phyloP scores from a whole-genome alignment of 768 basidiomycete genomes.

The Phylloporus scabripes region DNA sequence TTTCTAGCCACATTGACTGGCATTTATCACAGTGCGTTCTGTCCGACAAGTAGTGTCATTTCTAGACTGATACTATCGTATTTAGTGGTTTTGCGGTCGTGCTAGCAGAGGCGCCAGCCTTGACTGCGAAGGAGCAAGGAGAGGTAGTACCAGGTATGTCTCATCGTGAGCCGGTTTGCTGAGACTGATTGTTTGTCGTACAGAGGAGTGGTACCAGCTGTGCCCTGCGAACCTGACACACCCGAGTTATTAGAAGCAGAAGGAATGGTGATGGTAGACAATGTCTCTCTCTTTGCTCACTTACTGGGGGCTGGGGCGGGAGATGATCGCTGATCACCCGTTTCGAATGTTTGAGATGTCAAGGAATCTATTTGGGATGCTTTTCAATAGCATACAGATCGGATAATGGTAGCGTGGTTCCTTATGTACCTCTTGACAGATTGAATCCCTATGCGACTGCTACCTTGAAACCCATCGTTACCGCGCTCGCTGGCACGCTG shows the following conservation, averaged over 20 bases:
- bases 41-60: neutral
- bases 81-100: conserved; percentile 27
- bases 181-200: neutral
- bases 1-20: conserved; percentile 27
- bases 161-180: too few species aligned
- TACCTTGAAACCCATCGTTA: too few species aligned
- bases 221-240: conserved; percentile 6
- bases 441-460: too few species aligned
- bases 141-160: conserved; percentile 20
- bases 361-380: too few species aligned
- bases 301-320: too few species aligned
- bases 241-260: neutral
- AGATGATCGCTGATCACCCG: too few species aligned
- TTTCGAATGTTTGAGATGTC: too few species aligned
- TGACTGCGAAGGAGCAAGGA: conserved; percentile 7
- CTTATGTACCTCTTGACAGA: too few species aligned
- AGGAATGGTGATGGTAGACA: neutral
- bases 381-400: too few species aligned
- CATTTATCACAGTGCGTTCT: conserved; percentile 23
- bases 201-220: conserved; percentile 21
- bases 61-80: neutral
- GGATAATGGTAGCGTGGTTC: too few species aligned
- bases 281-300: too few species aligned
- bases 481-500: too few species aligned
- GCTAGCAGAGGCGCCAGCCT: conserved; percentile 21